Evolutionary conservation across 176 grass and related monocot species (phyloP).

Genomic region (Coix lacrymajobi): DNA sequence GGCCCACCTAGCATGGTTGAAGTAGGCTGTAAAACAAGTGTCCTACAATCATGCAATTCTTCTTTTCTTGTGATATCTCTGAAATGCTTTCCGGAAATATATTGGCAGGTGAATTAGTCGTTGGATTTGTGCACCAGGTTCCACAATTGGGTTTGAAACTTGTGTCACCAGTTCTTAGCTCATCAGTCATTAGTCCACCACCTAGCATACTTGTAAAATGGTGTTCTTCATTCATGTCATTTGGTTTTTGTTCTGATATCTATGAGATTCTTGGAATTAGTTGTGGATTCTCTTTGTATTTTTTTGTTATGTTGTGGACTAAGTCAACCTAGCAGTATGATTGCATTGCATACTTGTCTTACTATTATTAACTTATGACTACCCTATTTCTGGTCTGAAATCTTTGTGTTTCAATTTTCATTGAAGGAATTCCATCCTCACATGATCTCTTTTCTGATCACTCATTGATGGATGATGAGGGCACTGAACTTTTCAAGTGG

Average conservation of each 20-base stretch:
- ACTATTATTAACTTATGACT: conserved; percentile 8
- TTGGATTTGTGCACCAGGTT: conserved; percentile 5
- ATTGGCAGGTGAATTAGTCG: not conserved
- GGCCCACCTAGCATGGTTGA: not conserved
- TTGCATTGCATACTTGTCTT: conserved; percentile 8
- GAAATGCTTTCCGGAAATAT: not conserved
- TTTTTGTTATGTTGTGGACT: not conserved
- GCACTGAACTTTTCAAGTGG: conserved; percentile 32
- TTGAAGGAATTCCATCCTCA: conserved; percentile 28
- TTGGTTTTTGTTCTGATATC: not conserved
- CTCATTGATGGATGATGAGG: conserved; percentile 19
- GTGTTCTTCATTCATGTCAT: not conserved
- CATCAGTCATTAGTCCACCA: not conserved
- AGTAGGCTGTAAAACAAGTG: not conserved
- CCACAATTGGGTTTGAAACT: not conserved
- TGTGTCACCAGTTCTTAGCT: not conserved
- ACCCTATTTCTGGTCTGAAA: not conserved
- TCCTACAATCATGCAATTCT: not conserved
- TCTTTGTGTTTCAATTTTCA: not conserved
- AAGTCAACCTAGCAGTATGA: not conserved
- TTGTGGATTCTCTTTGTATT: conserved; percentile 6
- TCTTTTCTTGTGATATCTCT: not conserved
- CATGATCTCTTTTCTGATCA: conserved; percentile 34
- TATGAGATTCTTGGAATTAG: not conserved
- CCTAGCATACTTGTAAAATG: not conserved